These are phyloP conservation scores for Daldinia sp. DNA, from an alignment of 2,329 filamentous ascomycete species.

Conservation along the genomic window DNA sequence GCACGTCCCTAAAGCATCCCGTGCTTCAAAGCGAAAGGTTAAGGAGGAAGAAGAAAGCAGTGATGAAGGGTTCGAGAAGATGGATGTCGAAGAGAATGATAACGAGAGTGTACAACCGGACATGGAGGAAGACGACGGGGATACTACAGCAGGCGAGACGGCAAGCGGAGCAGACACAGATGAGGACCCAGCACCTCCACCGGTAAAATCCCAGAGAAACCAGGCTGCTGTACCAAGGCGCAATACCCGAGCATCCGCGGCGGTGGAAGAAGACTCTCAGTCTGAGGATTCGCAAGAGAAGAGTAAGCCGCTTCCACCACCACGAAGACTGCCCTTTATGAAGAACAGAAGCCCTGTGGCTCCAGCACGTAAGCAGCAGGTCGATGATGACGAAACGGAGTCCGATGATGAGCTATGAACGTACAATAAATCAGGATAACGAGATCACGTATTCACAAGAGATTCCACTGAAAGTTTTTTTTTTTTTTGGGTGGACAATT, in stretches of 20 bases:
- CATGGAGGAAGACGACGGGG: slow-evolving; percentile 55
- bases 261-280: slow-evolving; percentile 20
- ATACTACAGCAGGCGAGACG: slow-evolving; percentile 57
- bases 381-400: slow-evolving; percentile 62
- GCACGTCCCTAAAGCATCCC: slow-evolving; percentile 54
- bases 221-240: slow-evolving; percentile 14
- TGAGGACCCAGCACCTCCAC: slow-evolving; percentile 47
- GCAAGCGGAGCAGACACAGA: slow-evolving; percentile 58
- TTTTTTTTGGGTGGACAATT: background rate
- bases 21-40: slow-evolving; percentile 64
- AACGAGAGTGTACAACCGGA: slow-evolving; percentile 47
- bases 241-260: slow-evolving; percentile 27
- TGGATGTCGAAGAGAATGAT: slow-evolving; percentile 61
- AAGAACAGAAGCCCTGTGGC: slow-evolving; percentile 50
- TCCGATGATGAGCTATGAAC: slow-evolving; percentile 67
- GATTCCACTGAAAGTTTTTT: slow-evolving; percentile 2
- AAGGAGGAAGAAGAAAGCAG: slow-evolving; percentile 56
- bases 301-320: slow-evolving; percentile 47
- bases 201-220: slow-evolving; percentile 35
- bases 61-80: slow-evolving; percentile 62
- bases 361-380: slow-evolving; percentile 48
- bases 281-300: slow-evolving; percentile 38
- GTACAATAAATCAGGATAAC: slow-evolving; percentile 19
- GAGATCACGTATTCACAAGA: slow-evolving; percentile 24
- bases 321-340: slow-evolving; percentile 59